A percentile compares a stretch with the other conserved stretches of the same genome.
Conservation (phyloP, 768 basidiomycete species). For the Piloderma croceum region DNA sequence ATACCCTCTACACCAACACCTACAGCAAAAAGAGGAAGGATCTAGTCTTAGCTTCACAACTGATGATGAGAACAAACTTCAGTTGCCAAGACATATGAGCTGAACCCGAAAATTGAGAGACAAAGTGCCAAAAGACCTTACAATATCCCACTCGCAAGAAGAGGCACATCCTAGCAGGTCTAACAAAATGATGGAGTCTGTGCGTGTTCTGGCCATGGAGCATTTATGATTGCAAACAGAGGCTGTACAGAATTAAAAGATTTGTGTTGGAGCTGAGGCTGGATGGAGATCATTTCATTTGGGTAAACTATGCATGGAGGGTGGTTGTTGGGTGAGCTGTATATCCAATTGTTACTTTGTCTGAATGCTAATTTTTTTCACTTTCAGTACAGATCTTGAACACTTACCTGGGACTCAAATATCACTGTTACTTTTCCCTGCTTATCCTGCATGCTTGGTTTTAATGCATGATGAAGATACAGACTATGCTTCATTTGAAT, state of each 20-base stretch:
- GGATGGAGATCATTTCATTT: conserved; percentile 91
- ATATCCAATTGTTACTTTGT: no score
- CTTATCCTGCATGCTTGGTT: no score
- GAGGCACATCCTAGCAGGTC: no score
- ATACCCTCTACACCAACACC: no score
- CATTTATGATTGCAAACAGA: conserved; percentile 87
- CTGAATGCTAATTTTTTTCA: conserved; percentile 2
- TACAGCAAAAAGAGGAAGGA: conserved; percentile 35
- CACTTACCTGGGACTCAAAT: conserved; percentile 74
- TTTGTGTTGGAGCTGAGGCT: conserved; percentile 91
- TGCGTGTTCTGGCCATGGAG: conserved; percentile 82
- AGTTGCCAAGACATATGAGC: conserved; percentile 43
- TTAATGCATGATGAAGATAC: no score
- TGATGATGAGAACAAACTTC: no score
- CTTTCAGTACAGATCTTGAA: conserved; percentile 71
- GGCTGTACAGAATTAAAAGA: conserved; percentile 91
- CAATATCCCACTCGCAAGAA: conserved; percentile 22
- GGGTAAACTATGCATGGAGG: conserved; percentile 94
- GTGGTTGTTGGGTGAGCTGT: conserved; percentile 80
- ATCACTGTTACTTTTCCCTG: no score
- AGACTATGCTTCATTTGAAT: conserved; percentile 13
- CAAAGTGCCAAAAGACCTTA: conserved; percentile 49
- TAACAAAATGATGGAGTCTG: no score
- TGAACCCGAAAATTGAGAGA: conserved; percentile 53
- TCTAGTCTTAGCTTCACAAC: no score